Evolutionary conservation across 352 stramenopile genomes (phyloP).

Genomic region (Phytophthora lateralis): DNA sequence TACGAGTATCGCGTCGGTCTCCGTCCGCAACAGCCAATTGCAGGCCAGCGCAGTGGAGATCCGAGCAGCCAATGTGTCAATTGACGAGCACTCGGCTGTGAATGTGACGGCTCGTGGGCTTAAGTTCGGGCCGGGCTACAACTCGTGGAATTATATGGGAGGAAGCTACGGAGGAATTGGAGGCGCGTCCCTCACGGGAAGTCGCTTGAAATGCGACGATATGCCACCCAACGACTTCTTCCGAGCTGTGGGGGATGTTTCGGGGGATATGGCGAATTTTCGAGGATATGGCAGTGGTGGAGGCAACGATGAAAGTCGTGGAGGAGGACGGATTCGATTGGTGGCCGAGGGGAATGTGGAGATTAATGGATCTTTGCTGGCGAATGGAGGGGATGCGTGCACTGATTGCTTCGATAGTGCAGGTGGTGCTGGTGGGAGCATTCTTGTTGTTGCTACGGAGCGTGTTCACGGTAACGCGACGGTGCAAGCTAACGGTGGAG

Average conservation of each 20-base stretch:
- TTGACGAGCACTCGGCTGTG: constrained; percentile 54
- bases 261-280: constrained; percentile 62
- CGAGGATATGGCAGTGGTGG: constrained; percentile 85
- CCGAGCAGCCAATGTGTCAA: constrained; percentile 37
- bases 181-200: constrained; percentile 59
- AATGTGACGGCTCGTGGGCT: constrained; percentile 68
- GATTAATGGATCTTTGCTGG: constrained; percentile 69
- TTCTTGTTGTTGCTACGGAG: constrained; percentile 43
- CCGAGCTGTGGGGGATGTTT: constrained; percentile 65
- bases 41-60: constrained; percentile 70
- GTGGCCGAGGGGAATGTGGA: constrained; percentile 39
- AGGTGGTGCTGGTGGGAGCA: constrained; percentile 48
- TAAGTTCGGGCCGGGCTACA: constrained; percentile 85
- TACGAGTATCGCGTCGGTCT: constrained; percentile 29
- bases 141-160: constrained; percentile 68
- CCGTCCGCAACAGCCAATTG: constrained; percentile 58
- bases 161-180: constrained; percentile 80
- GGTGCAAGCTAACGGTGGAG: constrained; percentile 60
- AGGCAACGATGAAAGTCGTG: constrained; percentile 59
- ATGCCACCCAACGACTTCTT: constrained; percentile 66
- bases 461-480: constrained; percentile 47
- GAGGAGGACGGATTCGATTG: constrained; percentile 68
- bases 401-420: constrained; percentile 62
- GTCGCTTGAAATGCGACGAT: constrained; percentile 52
- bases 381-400: constrained; percentile 66